Evolutionary conservation across 2,329 filamentous ascomycete species (phyloP), one percentile per base, ranked within the genome.

Genomic region (Fusarium piperis): DNA sequence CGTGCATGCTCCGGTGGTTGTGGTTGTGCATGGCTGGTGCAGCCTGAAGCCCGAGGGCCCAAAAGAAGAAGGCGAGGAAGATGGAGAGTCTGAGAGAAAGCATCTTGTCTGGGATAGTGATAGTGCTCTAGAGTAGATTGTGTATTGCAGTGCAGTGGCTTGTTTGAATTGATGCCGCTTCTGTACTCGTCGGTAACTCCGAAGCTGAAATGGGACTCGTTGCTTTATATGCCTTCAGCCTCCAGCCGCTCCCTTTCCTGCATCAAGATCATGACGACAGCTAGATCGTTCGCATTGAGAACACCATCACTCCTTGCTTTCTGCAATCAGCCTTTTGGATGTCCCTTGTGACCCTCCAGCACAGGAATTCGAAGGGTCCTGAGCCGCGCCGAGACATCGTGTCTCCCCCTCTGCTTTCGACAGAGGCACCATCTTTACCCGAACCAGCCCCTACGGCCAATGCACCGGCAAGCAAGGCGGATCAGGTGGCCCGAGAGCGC

Each of bases 11-110:
- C 53, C 59, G 68, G 59, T 76, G 73, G 41, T 62, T 70, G 20
- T 77, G 75, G 56, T 64, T 67, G n/a, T 72, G 70, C 59, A 65
- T 61, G 12, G 75, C 57, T 18, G 78, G 78, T 28, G 74, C 76
- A 18, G 77, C 78, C 23, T 78, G 60, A 3, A 74, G 61, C 26
- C 71, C 59, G 16, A 74, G 64, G 39, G 73, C 64, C 68, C 76
- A 76, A 33, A 76, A 48, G 38, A 73, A 71, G 32, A 77, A 56
- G 63, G 70, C 41, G 12, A 75, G 26, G 46, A 65, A 71, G 35
- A 72, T 63, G 30, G 76, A 67, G 7, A 68, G 36, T 16, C 59
- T 71, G 44, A 65, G 63, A 20, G 64, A 67, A 38, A 65, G n/a
- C 76, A 78, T 78, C 58, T 48, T 67, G 26, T 15, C 6, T 11